Percentiles rank a stretch among this genome's conserved stretches.
phyloP scores from a whole-genome alignment of 2,329 filamentous ascomycete genomes.

The Amphichorda felina region DNA sequence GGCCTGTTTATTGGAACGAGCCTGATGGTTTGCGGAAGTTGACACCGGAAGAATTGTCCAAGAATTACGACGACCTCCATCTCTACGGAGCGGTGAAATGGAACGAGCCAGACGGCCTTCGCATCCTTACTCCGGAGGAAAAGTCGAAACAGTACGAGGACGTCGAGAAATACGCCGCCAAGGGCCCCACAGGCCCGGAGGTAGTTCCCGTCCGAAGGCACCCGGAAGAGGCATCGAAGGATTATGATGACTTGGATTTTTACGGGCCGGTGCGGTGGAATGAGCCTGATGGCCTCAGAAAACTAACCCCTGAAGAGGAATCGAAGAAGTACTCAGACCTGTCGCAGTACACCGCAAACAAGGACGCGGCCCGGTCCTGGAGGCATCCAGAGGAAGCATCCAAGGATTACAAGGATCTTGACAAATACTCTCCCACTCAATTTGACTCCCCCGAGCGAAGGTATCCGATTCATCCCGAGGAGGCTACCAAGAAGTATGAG shows the following conservation, averaged over 20 bases:
- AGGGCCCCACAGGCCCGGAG: conserved; percentile 16
- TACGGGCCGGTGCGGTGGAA: conserved; percentile 19
- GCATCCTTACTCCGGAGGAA: conserved; percentile 18
- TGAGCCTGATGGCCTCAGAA: conserved; percentile 18
- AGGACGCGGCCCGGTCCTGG: too few species aligned
- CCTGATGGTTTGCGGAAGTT: conserved; percentile 16
- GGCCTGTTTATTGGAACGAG: conserved; percentile 19
- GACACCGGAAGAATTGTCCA: conserved; percentile 20
- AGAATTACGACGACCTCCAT: conserved; percentile 16
- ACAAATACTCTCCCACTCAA: neutral
- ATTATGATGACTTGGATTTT: conserved; percentile 16
- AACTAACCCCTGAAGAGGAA: conserved; percentile 16
- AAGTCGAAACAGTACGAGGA: conserved; percentile 26
- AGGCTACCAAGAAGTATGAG: conserved; percentile 7
- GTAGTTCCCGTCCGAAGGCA: conserved; percentile 7
- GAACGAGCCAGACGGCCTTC: conserved; percentile 24
- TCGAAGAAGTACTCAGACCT: conserved; percentile 20
- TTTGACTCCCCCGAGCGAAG: conserved; percentile 13
- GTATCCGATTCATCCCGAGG: conserved; percentile 15
- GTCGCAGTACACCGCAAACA: conserved; percentile 2
- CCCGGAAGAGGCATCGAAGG: conserved; percentile 18
- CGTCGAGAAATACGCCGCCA: conserved; percentile 18
- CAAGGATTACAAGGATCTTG: conserved; percentile 20
- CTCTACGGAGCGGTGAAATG: conserved; percentile 20
- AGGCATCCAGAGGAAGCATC: conserved; percentile 16